Evolutionary conservation across 306 rosid species (phyloP).

Genomic region (Casuarina equisetifolia): DNA sequence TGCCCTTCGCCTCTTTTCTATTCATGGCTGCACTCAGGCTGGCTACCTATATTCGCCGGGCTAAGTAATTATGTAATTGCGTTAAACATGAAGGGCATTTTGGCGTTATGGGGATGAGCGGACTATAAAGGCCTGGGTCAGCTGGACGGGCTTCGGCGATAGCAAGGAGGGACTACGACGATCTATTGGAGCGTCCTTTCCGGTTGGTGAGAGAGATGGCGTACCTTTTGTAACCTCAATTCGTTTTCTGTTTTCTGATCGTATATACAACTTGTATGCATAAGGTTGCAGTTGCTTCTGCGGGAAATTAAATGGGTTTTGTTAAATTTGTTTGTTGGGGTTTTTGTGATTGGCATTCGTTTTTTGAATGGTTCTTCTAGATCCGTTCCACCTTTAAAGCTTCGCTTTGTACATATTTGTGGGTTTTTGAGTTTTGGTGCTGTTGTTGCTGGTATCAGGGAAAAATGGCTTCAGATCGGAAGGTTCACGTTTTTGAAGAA

Average conservation of each 20-base stretch:
- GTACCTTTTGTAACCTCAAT: background rate
- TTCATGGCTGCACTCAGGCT: too few species aligned
- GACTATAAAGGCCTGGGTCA: background rate
- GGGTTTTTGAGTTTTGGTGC: constrained; percentile 11
- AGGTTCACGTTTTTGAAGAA: constrained; percentile 59
- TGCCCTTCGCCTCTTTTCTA: background rate
- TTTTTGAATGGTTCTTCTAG: constrained; percentile 14
- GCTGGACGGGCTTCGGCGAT: background rate
- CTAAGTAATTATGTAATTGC: constrained; percentile 13
- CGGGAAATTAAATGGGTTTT: background rate
- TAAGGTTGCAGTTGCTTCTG: background rate
- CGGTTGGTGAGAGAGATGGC: constrained; percentile 19
- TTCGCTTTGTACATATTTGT: constrained; percentile 30
- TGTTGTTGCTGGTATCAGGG: constrained; percentile 37
- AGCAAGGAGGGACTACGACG: background rate
- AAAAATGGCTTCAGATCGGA: constrained; percentile 70
- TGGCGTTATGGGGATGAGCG: background rate
- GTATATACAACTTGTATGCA: background rate
- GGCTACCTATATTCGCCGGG: too few species aligned
- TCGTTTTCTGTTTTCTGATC: background rate
- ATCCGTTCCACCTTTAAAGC: constrained; percentile 2
- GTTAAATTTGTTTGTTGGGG: background rate
- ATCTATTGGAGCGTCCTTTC: background rate
- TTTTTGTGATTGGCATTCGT: constrained; percentile 15
- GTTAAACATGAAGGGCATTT: background rate